These are phyloP conservation scores for Torulaspora pretoriensis DNA, from an alignment of 1,139 yeast species.

Conservation along the genomic window DNA sequence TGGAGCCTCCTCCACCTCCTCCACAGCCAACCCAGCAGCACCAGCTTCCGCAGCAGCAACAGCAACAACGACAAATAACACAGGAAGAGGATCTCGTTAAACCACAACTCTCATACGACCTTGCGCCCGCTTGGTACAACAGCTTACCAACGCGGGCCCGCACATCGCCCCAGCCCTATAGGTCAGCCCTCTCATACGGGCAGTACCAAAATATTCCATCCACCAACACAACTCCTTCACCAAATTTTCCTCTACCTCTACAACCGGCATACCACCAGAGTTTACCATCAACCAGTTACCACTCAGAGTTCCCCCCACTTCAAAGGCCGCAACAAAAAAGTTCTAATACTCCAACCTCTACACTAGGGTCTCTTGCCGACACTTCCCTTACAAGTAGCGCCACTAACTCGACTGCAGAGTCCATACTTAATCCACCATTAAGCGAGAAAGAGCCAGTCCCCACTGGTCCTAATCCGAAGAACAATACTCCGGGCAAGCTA, in stretches of 20 bases:
- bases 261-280: conserved; percentile 7
- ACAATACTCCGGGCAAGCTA: conserved; percentile 12
- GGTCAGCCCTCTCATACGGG: conserved; percentile 11
- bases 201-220: conserved; percentile 8
- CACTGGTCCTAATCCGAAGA: conserved; percentile 5
- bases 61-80: conserved; percentile 11
- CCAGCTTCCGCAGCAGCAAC: conserved; percentile 10
- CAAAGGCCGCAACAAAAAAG: conserved; percentile 8
- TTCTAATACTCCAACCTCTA: conserved; percentile 7
- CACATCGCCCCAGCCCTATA: conserved; percentile 10
- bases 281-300: conserved; percentile 3
- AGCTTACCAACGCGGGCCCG: conserved; percentile 6
- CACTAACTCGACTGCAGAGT: conserved; percentile 1
- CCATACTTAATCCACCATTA: not conserved
- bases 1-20: conserved; percentile 11
- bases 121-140: conserved; percentile 9
- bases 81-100: conserved; percentile 16
- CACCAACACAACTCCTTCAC: conserved; percentile 5
- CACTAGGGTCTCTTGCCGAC: not conserved
- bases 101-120: conserved; percentile 17
- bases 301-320: conserved; percentile 3
- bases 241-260: conserved; percentile 5
- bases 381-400: conserved; percentile 3
- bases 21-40: conserved; percentile 8
- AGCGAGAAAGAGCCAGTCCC: not conserved